Evolutionary conservation across 2,329 filamentous ascomycete genomes (phyloP), one percentile per base, ranked within the genome.

Genomic region (Arachnomyces sp.): DNA sequence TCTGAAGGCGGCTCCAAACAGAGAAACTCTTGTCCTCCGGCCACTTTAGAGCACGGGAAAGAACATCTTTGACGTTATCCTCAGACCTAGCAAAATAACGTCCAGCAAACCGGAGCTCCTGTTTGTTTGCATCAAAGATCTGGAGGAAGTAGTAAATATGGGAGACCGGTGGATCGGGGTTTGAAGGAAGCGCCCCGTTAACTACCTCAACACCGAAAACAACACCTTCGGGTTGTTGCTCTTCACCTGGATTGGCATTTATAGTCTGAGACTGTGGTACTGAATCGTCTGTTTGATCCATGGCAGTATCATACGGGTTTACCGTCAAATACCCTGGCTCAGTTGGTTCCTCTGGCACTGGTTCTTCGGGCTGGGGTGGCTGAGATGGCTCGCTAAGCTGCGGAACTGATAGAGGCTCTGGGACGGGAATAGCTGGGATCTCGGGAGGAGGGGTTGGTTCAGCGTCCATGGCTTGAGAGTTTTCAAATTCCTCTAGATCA

Each of bases 71-170:
- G 45, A 72, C 59, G 12, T 57, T 62, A 13, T 63, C 59, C 17
- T 59, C 58, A 7, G 55, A 53, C 36, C 59, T 61, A 5, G 61
- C 66, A 38, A 69, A 63, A 50, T 67, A 68, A 11, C 60, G 63
- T 18, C 63, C 63, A 9, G 64, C 52, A 2, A 62, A 63, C 6
- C 51, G 55, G 12, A 72, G 52, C 1, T 51, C 57, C 46, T 72
- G 69, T 7, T 59, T 60, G 17, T 74, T 68, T 11, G 69, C 62
- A 42, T 77, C 71, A 47, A 72, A 75, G 4, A 71, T 49, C 43
- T 77, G 72, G 33, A 77, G 55, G 45, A 71, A 69, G 44, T 68
- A 69, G 40, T 69, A 71, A 11, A 63, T 53, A 40, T 68, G 63
- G 4, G 5, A 5, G 5, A 25, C 5, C 9, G 21, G 21, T 25